phyloP scores from a whole-genome alignment of 2,329 filamentous ascomycete genomes.

The Pestalotiopsis sp. region DNA sequence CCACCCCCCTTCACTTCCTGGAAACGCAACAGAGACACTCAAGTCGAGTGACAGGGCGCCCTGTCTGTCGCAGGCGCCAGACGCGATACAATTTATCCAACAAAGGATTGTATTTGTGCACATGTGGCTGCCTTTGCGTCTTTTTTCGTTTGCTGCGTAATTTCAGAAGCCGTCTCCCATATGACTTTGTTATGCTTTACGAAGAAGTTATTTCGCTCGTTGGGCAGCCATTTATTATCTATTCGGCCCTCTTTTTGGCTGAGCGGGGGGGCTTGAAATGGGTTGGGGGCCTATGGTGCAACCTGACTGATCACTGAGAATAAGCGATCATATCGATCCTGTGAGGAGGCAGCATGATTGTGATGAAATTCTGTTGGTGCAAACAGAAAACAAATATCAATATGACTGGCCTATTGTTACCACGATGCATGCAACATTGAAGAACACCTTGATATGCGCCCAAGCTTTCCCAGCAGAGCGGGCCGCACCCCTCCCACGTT shows the following conservation, averaged over 20 bases:
- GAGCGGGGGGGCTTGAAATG: not conserved
- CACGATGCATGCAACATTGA: not conserved
- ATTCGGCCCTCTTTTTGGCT: not conserved
- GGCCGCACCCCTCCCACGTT: not conserved
- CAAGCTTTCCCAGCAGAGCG: constrained; percentile 1
- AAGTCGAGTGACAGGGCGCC: not conserved
- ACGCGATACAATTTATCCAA: not conserved
- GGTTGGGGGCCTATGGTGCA: not conserved
- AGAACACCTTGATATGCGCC: constrained; percentile 1
- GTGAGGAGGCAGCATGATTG: not conserved
- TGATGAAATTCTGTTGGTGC: too few relatives aligned
- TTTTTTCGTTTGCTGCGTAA: not conserved
- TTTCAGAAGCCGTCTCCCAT: not conserved
- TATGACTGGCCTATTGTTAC: not conserved
- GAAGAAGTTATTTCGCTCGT: not conserved
- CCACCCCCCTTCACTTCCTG: not conserved
- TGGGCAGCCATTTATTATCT: not conserved
- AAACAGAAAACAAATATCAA: too few relatives aligned
- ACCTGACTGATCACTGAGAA: not conserved
- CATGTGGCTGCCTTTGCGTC: not conserved
- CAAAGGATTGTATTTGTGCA: not conserved
- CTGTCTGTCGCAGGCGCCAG: not conserved
- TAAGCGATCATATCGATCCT: not conserved
- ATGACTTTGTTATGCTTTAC: not conserved
- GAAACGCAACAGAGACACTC: not conserved